A percentile compares a stretch with the other conserved stretches of the same genome.
Evolutionary conservation across 352 stramenopile species (phyloP).

Genomic region (Plasmopara muralis): DNA sequence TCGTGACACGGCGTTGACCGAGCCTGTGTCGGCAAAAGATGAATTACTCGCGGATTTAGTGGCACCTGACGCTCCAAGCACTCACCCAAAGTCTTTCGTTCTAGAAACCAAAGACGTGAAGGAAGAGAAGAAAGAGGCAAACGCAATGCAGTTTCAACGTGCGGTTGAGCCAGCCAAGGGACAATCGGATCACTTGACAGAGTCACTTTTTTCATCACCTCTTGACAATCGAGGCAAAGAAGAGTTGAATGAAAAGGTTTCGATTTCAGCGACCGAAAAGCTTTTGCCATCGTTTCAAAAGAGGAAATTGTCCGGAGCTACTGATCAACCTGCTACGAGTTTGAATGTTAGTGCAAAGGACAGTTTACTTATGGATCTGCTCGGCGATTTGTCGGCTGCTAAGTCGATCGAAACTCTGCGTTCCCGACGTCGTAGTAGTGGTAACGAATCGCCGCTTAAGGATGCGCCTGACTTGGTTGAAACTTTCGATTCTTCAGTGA

Average conservation of each 20-base stretch:
- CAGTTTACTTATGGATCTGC: slow-evolving; percentile 47
- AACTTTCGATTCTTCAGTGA: slow-evolving; percentile 2
- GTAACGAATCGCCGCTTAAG: slow-evolving; percentile 20
- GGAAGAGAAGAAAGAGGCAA: slow-evolving; percentile 5
- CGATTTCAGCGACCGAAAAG: neutral
- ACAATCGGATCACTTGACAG: no score
- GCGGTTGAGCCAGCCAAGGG: no score
- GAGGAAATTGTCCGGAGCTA: neutral
- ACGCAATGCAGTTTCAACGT: neutral
- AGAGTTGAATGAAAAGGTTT: no score
- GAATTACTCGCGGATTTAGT: slow-evolving; percentile 38
- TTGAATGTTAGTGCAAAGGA: slow-evolving; percentile 33
- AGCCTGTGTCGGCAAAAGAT: slow-evolving; percentile 27
- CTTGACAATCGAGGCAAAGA: no score
- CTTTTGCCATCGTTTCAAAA: neutral
- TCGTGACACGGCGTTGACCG: slow-evolving; percentile 1
- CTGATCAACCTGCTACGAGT: neutral
- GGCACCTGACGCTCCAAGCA: slow-evolving; percentile 12
- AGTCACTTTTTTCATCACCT: no score
- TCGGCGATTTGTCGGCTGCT: slow-evolving; percentile 32
- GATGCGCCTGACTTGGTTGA: slow-evolving; percentile 14
- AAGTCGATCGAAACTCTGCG: slow-evolving; percentile 14
- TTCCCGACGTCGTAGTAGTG: slow-evolving; percentile 7
- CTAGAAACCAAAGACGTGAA: slow-evolving; percentile 4
- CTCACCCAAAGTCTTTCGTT: slow-evolving; percentile 4